These are phyloP conservation scores for Coniella lustricola DNA, from an alignment of 2,329 filamentous ascomycete species.

Conservation along the genomic window DNA sequence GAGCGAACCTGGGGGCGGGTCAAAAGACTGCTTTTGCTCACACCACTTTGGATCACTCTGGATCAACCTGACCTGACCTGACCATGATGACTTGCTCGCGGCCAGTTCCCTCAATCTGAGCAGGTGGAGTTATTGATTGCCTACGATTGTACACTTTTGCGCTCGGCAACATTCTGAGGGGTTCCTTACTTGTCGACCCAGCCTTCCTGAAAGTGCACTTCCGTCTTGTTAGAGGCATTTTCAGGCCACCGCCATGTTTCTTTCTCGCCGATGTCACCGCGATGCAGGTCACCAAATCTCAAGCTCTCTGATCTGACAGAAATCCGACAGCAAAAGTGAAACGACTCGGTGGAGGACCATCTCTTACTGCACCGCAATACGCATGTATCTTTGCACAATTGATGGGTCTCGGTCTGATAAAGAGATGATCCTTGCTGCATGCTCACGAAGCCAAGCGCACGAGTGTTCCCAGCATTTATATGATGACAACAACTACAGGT, in stretches of 20 bases:
- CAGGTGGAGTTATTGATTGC: not conserved
- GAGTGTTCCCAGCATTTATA: too few species aligned
- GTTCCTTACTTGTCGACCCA: too few species aligned
- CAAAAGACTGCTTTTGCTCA: not conserved
- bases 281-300: constrained; percentile 1
- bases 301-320: not conserved
- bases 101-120: not conserved
- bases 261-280: not conserved
- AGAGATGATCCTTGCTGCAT: too few species aligned
- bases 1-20: constrained; percentile 2
- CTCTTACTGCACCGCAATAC: not conserved
- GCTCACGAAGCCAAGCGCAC: too few species aligned
- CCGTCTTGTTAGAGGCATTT: not conserved
- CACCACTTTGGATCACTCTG: constrained; percentile 7
- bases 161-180: not conserved
- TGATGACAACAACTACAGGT: too few species aligned
- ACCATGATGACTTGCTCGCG: not conserved
- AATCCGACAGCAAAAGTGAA: not conserved
- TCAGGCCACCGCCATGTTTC: constrained; percentile 1
- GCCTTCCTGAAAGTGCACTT: not conserved
- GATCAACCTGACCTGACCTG: too few species aligned
- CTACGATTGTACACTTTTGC: not conserved
- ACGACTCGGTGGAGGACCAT: not conserved
- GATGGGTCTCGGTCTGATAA: too few species aligned
- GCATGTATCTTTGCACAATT: too few species aligned